These are phyloP conservation scores for Penicillium capsulatum DNA, from an alignment of 2,329 filamentous ascomycete species.

Conservation along the genomic window DNA sequence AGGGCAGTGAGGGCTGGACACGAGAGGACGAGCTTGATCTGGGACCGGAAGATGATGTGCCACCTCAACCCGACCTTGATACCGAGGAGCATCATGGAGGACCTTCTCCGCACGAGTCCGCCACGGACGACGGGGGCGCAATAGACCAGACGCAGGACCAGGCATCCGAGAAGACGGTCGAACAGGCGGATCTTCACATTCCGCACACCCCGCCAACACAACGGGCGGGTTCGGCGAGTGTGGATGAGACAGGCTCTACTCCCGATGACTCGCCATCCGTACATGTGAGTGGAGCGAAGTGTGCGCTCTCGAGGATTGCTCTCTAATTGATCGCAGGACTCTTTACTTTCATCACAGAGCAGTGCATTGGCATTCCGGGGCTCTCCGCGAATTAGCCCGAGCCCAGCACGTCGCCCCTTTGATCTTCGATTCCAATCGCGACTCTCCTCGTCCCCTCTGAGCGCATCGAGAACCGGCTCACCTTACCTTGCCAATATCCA, in stretches of 20 bases:
- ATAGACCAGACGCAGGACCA: constrained; percentile 25
- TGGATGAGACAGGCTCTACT: constrained; percentile 67
- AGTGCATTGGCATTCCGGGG: constrained; percentile 67
- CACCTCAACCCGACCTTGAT: constrained; percentile 26
- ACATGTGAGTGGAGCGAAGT: constrained; percentile 56
- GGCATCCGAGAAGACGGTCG: constrained; percentile 17
- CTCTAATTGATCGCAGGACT: constrained; percentile 45
- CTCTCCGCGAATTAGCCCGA: constrained; percentile 66
- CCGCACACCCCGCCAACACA: constrained; percentile 25
- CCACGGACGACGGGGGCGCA: constrained; percentile 25
- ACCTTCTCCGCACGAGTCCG: constrained; percentile 16
- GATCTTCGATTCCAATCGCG: constrained; percentile 91
- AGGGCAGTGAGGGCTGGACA: constrained; percentile 59
- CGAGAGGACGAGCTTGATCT: constrained; percentile 51
- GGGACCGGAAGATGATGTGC: constrained; percentile 40
- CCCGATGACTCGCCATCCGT: constrained; percentile 82
- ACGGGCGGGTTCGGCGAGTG: constrained; percentile 35
- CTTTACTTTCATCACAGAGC: constrained; percentile 59
- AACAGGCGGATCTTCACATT: constrained; percentile 13
- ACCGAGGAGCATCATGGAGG: constrained; percentile 16
- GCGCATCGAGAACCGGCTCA: constrained; percentile 66
- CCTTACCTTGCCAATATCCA: constrained; percentile 73
- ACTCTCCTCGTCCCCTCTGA: constrained; percentile 60
- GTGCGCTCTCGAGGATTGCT: constrained; percentile 54
- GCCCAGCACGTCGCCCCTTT: constrained; percentile 84